A percentile compares a stretch with the other conserved stretches of the same genome.
Evolutionary conservation across 495 filamentous ascomycete genomes (phyloP).

Genomic region (Delitschia confertaspora): DNA sequence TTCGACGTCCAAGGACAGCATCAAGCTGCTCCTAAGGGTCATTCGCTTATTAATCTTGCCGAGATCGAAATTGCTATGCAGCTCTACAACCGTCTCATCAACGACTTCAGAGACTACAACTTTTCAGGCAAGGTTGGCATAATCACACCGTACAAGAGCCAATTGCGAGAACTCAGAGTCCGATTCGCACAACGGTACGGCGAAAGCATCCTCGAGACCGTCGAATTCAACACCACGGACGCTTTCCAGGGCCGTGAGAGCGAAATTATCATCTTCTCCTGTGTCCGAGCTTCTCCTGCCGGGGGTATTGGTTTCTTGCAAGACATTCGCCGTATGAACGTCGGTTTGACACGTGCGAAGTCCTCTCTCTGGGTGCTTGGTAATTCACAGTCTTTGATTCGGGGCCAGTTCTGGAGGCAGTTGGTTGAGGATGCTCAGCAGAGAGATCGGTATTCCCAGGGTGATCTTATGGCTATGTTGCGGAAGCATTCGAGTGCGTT

Average conservation of each 20-base stretch:
- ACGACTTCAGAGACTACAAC: constrained; percentile 59
- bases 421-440: constrained; percentile 70
- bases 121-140: constrained; percentile 82
- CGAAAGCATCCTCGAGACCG: constrained; percentile 57
- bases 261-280: constrained; percentile 98
- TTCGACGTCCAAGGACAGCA: constrained; percentile 92
- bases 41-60: constrained; percentile 81
- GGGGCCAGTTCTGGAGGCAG: constrained; percentile 82
- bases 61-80: constrained; percentile 78
- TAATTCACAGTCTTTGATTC: constrained; percentile 72
- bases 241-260: constrained; percentile 95
- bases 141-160: constrained; percentile 94
- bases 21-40: constrained; percentile 62
- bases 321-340: constrained; percentile 98
- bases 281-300: constrained; percentile 77
- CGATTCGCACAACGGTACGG: constrained; percentile 66
- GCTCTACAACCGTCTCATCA: constrained; percentile 66
- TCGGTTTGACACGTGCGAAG: constrained; percentile 91
- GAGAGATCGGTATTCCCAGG: constrained; percentile 67
- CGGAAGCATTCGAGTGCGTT: constrained; percentile 35
- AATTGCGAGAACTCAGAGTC: constrained; percentile 68
- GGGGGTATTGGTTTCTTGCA: constrained; percentile 96
- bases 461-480: constrained; percentile 50
- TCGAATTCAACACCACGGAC: constrained; percentile 98
- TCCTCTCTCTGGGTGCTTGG: constrained; percentile 93